Evolutionary conservation across 106 monocot species (phyloP), one percentile per base, ranked within the genome.

Genomic region (Dendrobium chrysotoxum): DNA sequence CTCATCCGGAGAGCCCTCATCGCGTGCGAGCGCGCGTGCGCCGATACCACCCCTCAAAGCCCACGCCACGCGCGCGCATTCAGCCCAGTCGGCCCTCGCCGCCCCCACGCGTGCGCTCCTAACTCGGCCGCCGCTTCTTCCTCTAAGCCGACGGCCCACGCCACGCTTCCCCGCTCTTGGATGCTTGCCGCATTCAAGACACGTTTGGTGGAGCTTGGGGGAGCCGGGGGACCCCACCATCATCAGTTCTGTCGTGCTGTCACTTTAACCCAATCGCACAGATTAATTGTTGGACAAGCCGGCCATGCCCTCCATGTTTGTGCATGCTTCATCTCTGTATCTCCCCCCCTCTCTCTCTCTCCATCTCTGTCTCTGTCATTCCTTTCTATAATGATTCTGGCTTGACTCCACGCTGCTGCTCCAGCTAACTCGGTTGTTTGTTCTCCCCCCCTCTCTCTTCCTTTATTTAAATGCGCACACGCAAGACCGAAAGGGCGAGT

Each of bases 361-460:
- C 10, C 30, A 25, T 31, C 3, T 12, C 10, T 7, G 11, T 31
- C 71, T 71, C 35, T 38, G 10, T 71, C 71, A 28, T 35, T 72
- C 74, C 74, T 74, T 35, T 35, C 74, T 40, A 47, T 76, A 40
- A 76, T 76, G 76, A 76, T 76, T 47, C 47, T 76, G 46, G 76
- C 47, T 45, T 28, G 74, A 74, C 74, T n/a, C 41, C 7, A 42
- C 1, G 35, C 70, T 61, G 7, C n/a, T 23, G 5, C 40, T 74
- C 74, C 74, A 40, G 74, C 74, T 74, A 42, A 21, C 74, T 42
- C 13, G 70, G 41, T 42, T 74, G 74, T 23, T n/a, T 5, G 16
- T n/a, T 20, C 40, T 10, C 20, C 13, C 18, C 8, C 40, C 2
- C 31, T 74, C 20, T n/a, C 40, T 21, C 30, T 71, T 8, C 9